Conservation (phyloP, 2,329 filamentous ascomycete genomes). For the Pseudogymnoascus sp. region DNA sequence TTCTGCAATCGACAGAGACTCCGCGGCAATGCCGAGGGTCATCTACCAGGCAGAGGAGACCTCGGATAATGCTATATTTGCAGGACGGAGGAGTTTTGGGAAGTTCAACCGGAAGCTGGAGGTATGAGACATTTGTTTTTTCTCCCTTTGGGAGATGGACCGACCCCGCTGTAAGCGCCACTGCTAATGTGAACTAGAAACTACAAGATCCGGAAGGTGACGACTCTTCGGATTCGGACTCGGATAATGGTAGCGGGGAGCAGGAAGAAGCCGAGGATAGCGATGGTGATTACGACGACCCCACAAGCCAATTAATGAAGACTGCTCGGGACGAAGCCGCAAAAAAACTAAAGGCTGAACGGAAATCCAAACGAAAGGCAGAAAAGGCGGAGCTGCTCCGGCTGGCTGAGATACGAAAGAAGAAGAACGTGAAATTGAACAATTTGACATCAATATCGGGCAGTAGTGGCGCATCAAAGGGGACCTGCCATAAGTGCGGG, state of each 20-base stretch:
- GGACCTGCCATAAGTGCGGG: constrained; percentile 51
- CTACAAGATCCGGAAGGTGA: constrained; percentile 30
- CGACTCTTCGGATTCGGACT: constrained; percentile 31
- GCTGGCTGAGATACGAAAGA: constrained; percentile 49
- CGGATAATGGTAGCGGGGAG: constrained; percentile 25
- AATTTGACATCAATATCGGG: constrained; percentile 53
- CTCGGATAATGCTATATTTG: constrained; percentile 27
- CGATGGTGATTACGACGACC: constrained; percentile 32
- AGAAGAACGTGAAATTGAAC: constrained; percentile 60
- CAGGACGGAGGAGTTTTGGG: constrained; percentile 41
- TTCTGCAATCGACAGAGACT: constrained; percentile 38
- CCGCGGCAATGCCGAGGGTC: constrained; percentile 14
- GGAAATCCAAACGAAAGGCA: constrained; percentile 39
- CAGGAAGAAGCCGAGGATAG: constrained; percentile 27
- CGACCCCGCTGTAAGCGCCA: constrained; percentile 23
- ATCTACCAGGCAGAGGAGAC: constrained; percentile 23
- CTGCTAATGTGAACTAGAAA: constrained; percentile 26
- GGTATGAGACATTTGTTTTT: constrained; percentile 19
- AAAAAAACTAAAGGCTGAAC: constrained; percentile 34
- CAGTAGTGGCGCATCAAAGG: constrained; percentile 29
- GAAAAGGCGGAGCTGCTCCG: constrained; percentile 41
- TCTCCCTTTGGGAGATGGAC: not conserved
- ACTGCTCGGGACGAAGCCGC: constrained; percentile 37
- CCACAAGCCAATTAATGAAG: constrained; percentile 35
- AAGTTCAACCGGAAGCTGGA: constrained; percentile 36